Percentiles rank a stretch among this genome's conserved stretches.
Evolutionary conservation across 1,139 yeast species (phyloP).

Genomic region (Saccharomycopsis crataegensis): DNA sequence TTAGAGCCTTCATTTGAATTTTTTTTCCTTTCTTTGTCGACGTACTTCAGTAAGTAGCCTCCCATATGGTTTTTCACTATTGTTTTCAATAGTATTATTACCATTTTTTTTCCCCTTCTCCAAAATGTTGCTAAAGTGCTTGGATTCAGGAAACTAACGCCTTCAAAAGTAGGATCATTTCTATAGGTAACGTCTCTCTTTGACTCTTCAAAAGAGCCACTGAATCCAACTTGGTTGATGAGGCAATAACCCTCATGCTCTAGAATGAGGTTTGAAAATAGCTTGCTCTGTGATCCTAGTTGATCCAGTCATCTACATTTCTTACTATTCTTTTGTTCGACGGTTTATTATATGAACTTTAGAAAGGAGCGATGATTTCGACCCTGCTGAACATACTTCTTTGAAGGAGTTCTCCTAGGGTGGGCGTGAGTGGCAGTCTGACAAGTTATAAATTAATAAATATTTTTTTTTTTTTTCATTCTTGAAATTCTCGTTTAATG

Average conservation of each 20-base stretch:
- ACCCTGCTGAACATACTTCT: constrained; percentile 79
- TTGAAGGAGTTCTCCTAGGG: constrained; percentile 68
- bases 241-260: constrained; percentile 94
- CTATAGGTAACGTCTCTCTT: constrained; percentile 99
- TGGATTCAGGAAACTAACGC: constrained; percentile 31
- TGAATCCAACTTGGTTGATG: constrained; percentile 99
- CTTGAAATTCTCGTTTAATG: too few species aligned
- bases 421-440: constrained; percentile 99
- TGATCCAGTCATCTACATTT: constrained; percentile 64
- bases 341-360: constrained; percentile 20
- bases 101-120: constrained; percentile 15
- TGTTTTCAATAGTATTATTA: not conserved
- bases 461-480: too few species aligned
- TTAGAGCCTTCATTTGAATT: not conserved
- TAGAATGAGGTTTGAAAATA: constrained; percentile 61
- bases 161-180: constrained; percentile 85
- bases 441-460: constrained; percentile 49
- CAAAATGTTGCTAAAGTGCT: constrained; percentile 3
- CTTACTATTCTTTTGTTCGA: constrained; percentile 39
- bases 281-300: constrained; percentile 85
- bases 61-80: constrained; percentile 16
- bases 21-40: constrained; percentile 51
- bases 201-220: constrained; percentile 99
- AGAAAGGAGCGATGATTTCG: constrained; percentile 99
- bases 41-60: constrained; percentile 59